Evolutionary conservation across 2,329 filamentous ascomycete species (phyloP).

Genomic region (Talaromyces sp.): DNA sequence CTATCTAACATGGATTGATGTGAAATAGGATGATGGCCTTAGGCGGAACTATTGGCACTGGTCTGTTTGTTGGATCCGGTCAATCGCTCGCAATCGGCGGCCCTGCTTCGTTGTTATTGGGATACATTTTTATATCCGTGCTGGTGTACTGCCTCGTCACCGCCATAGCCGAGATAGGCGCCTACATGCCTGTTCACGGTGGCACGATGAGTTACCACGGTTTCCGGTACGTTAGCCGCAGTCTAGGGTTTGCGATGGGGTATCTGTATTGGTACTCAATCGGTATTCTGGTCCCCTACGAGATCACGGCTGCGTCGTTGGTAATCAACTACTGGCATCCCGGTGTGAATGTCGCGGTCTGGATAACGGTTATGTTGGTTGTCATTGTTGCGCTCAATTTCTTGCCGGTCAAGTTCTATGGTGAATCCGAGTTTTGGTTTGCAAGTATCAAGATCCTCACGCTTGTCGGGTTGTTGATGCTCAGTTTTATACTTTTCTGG

Average conservation of each 20-base stretch:
- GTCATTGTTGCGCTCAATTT: constrained; percentile 54
- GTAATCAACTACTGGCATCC: constrained; percentile 62
- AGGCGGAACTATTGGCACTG: constrained; percentile 57
- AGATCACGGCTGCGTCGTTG: constrained; percentile 64
- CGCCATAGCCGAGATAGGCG: constrained; percentile 41
- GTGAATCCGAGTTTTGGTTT: constrained; percentile 56
- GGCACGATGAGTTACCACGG: constrained; percentile 45
- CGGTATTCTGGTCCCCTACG: constrained; percentile 51
- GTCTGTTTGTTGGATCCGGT: constrained; percentile 55
- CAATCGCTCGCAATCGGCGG: constrained; percentile 52
- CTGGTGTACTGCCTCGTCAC: constrained; percentile 50
- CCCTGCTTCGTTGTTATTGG: constrained; percentile 52
- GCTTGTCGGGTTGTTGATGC: constrained; percentile 50
- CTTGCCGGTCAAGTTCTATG: constrained; percentile 50
- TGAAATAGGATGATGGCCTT: constrained; percentile 45
- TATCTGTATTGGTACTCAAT: constrained; percentile 49
- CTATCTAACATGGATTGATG: too few species aligned
- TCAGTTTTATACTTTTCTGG: constrained; percentile 56
- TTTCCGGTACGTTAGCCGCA: constrained; percentile 43
- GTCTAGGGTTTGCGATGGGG: constrained; percentile 43
- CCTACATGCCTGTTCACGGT: constrained; percentile 45
- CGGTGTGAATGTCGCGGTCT: constrained; percentile 44
- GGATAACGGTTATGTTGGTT: constrained; percentile 58
- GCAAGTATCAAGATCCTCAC: constrained; percentile 52
- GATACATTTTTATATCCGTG: constrained; percentile 50